phyloP scores from a whole-genome alignment of 108 stramenopile species.

The Pseudonitzschia pungens region DNA sequence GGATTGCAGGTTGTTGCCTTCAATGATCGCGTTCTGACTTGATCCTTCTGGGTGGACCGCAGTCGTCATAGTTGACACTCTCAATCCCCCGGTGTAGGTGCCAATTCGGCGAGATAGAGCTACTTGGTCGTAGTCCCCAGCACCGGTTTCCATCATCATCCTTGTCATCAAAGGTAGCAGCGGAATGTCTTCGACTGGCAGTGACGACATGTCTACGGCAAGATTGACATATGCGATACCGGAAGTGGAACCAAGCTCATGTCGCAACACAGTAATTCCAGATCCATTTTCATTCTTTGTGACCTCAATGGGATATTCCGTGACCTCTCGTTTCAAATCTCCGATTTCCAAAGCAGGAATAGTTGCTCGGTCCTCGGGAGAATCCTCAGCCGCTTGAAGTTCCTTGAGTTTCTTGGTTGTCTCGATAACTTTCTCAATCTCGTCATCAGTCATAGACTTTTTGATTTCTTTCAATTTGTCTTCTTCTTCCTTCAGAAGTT shows the following conservation, averaged over 20 bases:
- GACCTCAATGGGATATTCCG: slow-evolving; percentile 89
- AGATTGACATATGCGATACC: slow-evolving; percentile 89
- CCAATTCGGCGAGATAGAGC: slow-evolving; percentile 81
- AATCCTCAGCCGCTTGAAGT: slow-evolving; percentile 88
- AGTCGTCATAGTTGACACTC: slow-evolving; percentile 58
- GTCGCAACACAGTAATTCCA: slow-evolving; percentile 84
- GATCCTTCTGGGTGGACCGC: slow-evolving; percentile 68
- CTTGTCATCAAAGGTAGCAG: slow-evolving; percentile 88
- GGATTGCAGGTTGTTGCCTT: slow-evolving; percentile 73
- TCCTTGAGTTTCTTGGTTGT: slow-evolving; percentile 83
- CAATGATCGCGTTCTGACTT: slow-evolving; percentile 42
- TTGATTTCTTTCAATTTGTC: slow-evolving; percentile 81
- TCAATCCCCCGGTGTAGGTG: slow-evolving; percentile 86
- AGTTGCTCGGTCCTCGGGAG: slow-evolving; percentile 91
- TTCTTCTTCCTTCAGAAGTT: slow-evolving; percentile 76
- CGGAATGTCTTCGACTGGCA: slow-evolving; percentile 84
- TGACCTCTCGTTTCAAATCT: slow-evolving; percentile 86
- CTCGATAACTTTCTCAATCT: slow-evolving; percentile 80
- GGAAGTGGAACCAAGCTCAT: slow-evolving; percentile 86
- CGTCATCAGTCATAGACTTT: slow-evolving; percentile 66
- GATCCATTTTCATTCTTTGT: slow-evolving; percentile 67
- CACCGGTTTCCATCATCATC: slow-evolving; percentile 91
- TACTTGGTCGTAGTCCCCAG: slow-evolving; percentile 84
- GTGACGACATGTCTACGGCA: slow-evolving; percentile 79
- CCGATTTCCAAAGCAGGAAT: slow-evolving; percentile 83